phyloP scores from a whole-genome alignment of 306 rosid genomes.

The Trichosanthes cucumerina region DNA sequence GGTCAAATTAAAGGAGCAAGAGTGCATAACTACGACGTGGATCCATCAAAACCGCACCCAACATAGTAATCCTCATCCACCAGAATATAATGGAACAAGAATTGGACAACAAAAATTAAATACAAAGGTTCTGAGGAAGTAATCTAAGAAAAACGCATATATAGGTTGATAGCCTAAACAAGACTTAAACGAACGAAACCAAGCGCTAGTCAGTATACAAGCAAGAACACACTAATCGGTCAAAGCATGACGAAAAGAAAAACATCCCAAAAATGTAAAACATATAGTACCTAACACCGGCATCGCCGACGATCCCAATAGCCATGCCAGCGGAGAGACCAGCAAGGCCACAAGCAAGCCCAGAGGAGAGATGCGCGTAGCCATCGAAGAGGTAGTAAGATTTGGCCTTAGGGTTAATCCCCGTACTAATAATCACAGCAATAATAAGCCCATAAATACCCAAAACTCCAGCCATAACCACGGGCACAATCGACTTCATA shows the following conservation, averaged over 20 bases:
- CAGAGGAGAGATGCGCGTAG: conserved; percentile 55
- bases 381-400: conserved; percentile 54
- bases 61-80: not conserved
- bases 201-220: not conserved
- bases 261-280: not conserved
- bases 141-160: not conserved
- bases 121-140: not conserved
- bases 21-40: not conserved
- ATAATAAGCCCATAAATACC: conserved; percentile 50
- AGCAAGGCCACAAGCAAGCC: conserved; percentile 53
- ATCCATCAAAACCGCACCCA: not conserved
- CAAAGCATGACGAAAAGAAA: not conserved
- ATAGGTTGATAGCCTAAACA: not conserved
- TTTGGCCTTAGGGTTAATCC: conserved; percentile 58
- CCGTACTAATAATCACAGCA: conserved; percentile 54
- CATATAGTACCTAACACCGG: conserved; percentile 39
- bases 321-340: conserved; percentile 63
- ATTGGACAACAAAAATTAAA: not conserved
- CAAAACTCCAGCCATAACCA: conserved; percentile 57
- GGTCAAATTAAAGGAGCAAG: too few relatives aligned
- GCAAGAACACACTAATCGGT: not conserved
- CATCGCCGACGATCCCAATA: conserved; percentile 55
- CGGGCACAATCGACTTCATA: conserved; percentile 60
- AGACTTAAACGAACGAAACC: not conserved
- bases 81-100: not conserved